A percentile compares a stretch with the other conserved stretches of the same genome.
phyloP scores from a whole-genome alignment of 805 yeast species.

The Helenozyma baotianmanensis region DNA sequence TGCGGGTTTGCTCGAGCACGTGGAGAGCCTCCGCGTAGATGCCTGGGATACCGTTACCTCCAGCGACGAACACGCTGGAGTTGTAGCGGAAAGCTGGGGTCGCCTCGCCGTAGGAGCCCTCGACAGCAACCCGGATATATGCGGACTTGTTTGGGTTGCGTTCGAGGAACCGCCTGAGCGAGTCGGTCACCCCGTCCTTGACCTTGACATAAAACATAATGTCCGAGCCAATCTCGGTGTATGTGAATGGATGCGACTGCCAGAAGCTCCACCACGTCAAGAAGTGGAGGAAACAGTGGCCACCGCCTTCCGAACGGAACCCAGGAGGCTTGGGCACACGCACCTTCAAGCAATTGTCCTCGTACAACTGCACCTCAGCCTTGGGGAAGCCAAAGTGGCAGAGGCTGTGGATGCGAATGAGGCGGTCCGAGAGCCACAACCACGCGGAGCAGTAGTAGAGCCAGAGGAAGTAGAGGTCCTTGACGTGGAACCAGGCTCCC shows the following conservation, averaged over 20 bases:
- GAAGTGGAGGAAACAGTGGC: constrained; percentile 56
- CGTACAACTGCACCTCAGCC: constrained; percentile 41
- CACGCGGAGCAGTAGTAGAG: constrained; percentile 12
- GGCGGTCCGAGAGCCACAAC: constrained; percentile 28
- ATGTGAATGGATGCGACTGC: constrained; percentile 69
- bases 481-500: constrained; percentile 46
- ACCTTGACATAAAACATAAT: constrained; percentile 27
- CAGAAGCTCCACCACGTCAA: constrained; percentile 44
- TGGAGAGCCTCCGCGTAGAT: constrained; percentile 31
- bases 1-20: constrained; percentile 1
- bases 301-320: constrained; percentile 59
- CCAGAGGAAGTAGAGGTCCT: constrained; percentile 25
- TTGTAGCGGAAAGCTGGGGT: constrained; percentile 27
- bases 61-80: constrained; percentile 32
- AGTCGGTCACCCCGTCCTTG: constrained; percentile 29
- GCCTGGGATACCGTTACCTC: constrained; percentile 41
- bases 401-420: constrained; percentile 52
- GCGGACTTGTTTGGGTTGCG: constrained; percentile 14
- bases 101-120: constrained; percentile 36
- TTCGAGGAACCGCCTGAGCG: constrained; percentile 17
- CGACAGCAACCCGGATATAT: constrained; percentile 30
- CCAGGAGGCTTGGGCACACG: constrained; percentile 46
- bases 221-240: constrained; percentile 16
- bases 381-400: constrained; percentile 55
- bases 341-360: constrained; percentile 46